These are phyloP conservation scores for Mycena venus DNA, from an alignment of 768 basidiomycete species.

Conservation along the genomic window DNA sequence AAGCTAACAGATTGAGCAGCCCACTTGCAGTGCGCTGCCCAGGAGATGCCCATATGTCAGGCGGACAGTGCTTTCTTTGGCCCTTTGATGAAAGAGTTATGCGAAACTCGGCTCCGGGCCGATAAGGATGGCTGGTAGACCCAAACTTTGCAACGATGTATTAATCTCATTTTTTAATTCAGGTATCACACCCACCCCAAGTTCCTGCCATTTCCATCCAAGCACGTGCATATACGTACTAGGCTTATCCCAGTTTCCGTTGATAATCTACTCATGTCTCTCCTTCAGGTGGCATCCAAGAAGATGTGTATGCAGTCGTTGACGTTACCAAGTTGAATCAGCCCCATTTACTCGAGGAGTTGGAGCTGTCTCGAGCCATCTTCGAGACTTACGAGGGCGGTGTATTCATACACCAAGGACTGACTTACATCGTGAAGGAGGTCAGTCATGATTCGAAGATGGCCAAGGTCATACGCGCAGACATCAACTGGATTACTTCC, in stretches of 20 bases:
- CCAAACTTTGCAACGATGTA: background rate
- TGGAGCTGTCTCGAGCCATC: constrained; percentile 85
- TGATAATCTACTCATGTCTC: background rate
- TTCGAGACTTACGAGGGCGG: constrained; percentile 94
- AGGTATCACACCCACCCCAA: constrained; percentile 90
- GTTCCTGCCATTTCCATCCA: constrained; percentile 82
- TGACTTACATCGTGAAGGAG: constrained; percentile 85
- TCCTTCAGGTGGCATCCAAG: constrained; percentile 68
- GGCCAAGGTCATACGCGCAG: constrained; percentile 78
- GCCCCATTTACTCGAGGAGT: constrained; percentile 76
- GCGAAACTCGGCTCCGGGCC: constrained; percentile 67
- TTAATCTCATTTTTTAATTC: constrained; percentile 39
- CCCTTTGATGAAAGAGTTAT: constrained; percentile 67
- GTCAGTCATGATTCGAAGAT: constrained; percentile 83
- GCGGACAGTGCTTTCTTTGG: constrained; percentile 85
- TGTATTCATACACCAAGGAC: constrained; percentile 92
- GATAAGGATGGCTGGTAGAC: constrained; percentile 88
- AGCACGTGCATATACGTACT: constrained; percentile 77
- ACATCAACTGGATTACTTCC: constrained; percentile 88
- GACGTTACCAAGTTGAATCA: constrained; percentile 64
- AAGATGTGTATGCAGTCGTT: constrained; percentile 84
- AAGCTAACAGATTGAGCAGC: constrained; percentile 50
- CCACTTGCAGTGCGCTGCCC: constrained; percentile 89
- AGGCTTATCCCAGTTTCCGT: constrained; percentile 17
- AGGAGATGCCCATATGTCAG: constrained; percentile 83